Evolutionary conservation across 2,329 filamentous ascomycete species (phyloP), one percentile per base, ranked within the genome.

Genomic region (Elsinoe australis): DNA sequence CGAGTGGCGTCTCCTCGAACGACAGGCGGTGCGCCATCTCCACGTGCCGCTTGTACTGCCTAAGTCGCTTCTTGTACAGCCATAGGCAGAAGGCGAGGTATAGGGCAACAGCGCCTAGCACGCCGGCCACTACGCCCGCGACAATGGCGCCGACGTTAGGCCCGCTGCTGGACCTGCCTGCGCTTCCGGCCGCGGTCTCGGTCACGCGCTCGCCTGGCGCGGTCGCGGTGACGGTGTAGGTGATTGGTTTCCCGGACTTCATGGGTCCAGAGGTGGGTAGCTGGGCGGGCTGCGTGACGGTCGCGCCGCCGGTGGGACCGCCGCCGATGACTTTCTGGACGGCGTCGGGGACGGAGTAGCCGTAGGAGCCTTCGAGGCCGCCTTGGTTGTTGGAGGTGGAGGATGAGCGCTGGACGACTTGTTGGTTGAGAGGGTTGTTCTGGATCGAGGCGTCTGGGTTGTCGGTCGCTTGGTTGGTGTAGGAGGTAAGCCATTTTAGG

Each of bases 41-140:
- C 24, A 85, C 75, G 59, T 87, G 83, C 26, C 75, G 70, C 64
- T 82, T 81, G 70, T 87, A 88, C 7, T 84, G 75, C 22, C 69
- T 64, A 12, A 87, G 74, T 61, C 85, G 83, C 41, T 80, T 80
- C 21, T 82, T 74, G 68, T 87, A 87, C 5, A 88, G 68, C 77
- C 80, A 87, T 14, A 77, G 74, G 64, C 81, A 85, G 69, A 83
- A 86, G 36, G 78, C 80, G 9, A 85, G 73, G 61, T 85, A 86
- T 1, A 69, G 66, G 2, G 80, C 80, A 0, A 79, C 58, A 14
- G 83, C 56, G 39, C 78, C 77, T 3, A 84, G 71, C 3, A 82
- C 58, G n/a, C 80, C 82, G 0, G 84, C 83, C 24, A 87, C 68
- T 15, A 82, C 70, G 12, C 74, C 75, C 0, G 74, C 75, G 8